Conservation (phyloP, 495 filamentous ascomycete genomes). For the Trichoderma virens region DNA sequence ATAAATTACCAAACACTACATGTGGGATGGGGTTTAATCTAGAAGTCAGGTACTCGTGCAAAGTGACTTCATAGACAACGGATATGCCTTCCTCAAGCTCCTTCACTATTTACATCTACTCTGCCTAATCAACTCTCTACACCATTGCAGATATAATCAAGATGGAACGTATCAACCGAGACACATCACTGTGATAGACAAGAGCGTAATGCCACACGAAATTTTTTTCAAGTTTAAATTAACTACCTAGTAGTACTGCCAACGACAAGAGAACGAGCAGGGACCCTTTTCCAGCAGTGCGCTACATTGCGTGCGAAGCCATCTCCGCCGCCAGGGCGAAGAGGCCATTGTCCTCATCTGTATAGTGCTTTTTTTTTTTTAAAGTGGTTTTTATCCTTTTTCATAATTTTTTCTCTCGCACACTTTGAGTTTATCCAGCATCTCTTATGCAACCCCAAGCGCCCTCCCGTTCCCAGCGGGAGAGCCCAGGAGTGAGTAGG, state of each 20-base stretch:
- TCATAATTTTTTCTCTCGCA: neutral
- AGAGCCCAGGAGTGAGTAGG: neutral
- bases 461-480: neutral
- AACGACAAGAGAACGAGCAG: slow-evolving; percentile 6
- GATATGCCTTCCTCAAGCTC: no score
- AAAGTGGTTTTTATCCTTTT: neutral
- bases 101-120: no score
- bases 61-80: no score
- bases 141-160: no score
- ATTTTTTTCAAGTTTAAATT: neutral
- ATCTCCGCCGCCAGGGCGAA: slow-evolving; percentile 2
- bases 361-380: neutral
- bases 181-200: no score
- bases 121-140: no score
- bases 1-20: no score
- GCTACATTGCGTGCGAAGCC: slow-evolving; percentile 3
- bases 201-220: neutral
- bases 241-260: slow-evolving; percentile 7
- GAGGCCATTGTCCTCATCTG: neutral
- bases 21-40: no score
- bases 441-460: neutral
- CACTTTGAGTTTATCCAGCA: slow-evolving; percentile 1
- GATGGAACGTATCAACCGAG: no score
- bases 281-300: slow-evolving; percentile 9
- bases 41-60: no score